Conservation (phyloP, 83 land plant genomes). For the Isoetes engelmannii region DNA sequence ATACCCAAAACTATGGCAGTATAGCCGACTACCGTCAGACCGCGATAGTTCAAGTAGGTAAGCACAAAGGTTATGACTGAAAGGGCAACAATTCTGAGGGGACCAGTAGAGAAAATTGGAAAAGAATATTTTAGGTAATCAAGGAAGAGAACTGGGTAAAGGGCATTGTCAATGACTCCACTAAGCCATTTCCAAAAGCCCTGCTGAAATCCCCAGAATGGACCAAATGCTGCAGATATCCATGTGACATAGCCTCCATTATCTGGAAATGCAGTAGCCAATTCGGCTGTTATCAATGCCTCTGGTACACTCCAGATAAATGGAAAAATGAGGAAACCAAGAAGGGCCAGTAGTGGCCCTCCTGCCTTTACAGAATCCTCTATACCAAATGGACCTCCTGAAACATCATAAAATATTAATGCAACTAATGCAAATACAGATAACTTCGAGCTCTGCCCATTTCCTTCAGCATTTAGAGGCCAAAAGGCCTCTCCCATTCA, state of each 20-base stretch:
- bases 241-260: conserved; percentile 81
- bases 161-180: conserved; percentile 73
- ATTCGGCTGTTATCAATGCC: conserved; percentile 71
- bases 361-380: conserved; percentile 70
- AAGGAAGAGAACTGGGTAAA: conserved; percentile 67
- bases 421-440: conserved; percentile 54
- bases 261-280: conserved; percentile 69
- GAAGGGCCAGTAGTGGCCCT: conserved; percentile 62
- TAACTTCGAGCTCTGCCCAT: conserved; percentile 31
- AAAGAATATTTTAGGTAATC: conserved; percentile 62
- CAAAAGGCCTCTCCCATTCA: too few relatives aligned
- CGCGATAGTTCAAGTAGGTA: conserved; percentile 71
- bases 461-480: not conserved
- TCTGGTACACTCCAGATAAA: conserved; percentile 79
- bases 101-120: conserved; percentile 33
- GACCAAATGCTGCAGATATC: conserved; percentile 68
- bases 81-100: conserved; percentile 37
- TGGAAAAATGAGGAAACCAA: conserved; percentile 68
- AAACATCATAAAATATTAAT: conserved; percentile 63
- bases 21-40: conserved; percentile 55
- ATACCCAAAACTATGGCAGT: conserved; percentile 42
- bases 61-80: conserved; percentile 37
- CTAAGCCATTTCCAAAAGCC: conserved; percentile 77
- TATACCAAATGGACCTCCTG: conserved; percentile 81
- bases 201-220: conserved; percentile 70